These are phyloP conservation scores for Tulasnella sp. DNA, from an alignment of 768 basidiomycete genomes.

Conservation along the genomic window DNA sequence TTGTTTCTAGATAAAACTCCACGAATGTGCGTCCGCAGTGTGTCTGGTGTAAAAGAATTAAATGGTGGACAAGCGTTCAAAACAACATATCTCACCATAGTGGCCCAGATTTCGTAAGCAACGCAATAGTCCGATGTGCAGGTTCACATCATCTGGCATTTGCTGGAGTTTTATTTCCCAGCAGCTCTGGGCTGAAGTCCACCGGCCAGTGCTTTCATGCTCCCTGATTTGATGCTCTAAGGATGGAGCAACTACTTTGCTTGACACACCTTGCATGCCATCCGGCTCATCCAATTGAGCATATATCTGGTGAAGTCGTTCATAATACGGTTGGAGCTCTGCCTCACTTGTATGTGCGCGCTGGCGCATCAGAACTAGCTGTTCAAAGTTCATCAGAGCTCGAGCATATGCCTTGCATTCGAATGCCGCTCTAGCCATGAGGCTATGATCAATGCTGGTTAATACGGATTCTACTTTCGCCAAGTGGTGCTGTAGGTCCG, in stretches of 20 bases:
- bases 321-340: slow-evolving; percentile 62
- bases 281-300: slow-evolving; percentile 94
- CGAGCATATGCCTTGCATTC: slow-evolving; percentile 90
- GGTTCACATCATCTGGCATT: slow-evolving; percentile 75
- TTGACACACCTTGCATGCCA: slow-evolving; percentile 96
- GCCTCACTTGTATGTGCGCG: slow-evolving; percentile 28
- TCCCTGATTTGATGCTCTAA: slow-evolving; percentile 94
- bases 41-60: slow-evolving; percentile 42
- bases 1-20: slow-evolving; percentile 79
- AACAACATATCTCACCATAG: slow-evolving; percentile 54
- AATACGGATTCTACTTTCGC: slow-evolving; percentile 66
- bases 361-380: slow-evolving; percentile 48
- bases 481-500: slow-evolving; percentile 39
- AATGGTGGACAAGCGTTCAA: background rate
- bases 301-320: slow-evolving; percentile 90
- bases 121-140: slow-evolving; percentile 77
- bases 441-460: slow-evolving; percentile 66
- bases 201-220: slow-evolving; percentile 90
- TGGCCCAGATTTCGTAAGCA: slow-evolving; percentile 92
- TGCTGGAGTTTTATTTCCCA: slow-evolving; percentile 94
- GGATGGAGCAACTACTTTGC: slow-evolving; percentile 74
- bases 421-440: slow-evolving; percentile 88
- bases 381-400: slow-evolving; percentile 89
- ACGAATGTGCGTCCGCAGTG: slow-evolving; percentile 83
- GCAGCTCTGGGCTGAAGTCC: slow-evolving; percentile 98